Evolutionary conservation across 345 rosid species (phyloP), one percentile per base, ranked within the genome.

Genomic region (Brassica cretica): DNA sequence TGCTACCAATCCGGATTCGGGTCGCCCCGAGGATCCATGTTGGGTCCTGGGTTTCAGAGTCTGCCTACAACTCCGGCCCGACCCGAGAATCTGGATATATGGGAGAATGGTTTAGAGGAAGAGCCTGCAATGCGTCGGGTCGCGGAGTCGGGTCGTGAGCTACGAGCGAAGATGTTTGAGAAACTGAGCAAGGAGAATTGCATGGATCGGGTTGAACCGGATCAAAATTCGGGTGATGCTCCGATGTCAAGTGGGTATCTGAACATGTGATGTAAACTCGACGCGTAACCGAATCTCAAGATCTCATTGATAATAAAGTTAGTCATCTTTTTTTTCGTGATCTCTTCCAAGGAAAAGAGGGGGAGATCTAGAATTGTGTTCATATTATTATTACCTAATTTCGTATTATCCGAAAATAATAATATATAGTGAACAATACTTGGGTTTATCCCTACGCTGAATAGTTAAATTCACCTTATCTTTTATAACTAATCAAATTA

Each of bases 181-280:
- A 64, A 64, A 33, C 46, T 64, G 46, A 64, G 89, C 81, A 84
- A 76, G 77, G 97, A 90, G 46, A 89, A 92, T 39, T 73, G 84
- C 5, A 15, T 90, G 78, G 85, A 67, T 2, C 79, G 84, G 72
- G 78, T 35, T 4, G 81, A 80, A 4, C 79, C 58, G 51, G 24
- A 59, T 44, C 78, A 72, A 27, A 66, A 3, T 56, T 18, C 64
- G 46, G 71, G 41, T 0, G 72, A 68, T 2, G 82, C 60, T 44
- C 97, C 91, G 93, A 93, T 73, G 86, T 91, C 2, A 90, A 84
- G 21, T 91, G 98, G 98, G 88, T 93, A 1, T 89, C 95, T 35
- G 98, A 93, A n/a, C 85, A 91, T 19, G 73, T 91, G 46, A 76
- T 78, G 73, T 4, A 11, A 12, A 53, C 14, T 66, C 46, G 76